Base-by-base conservation (phyloP, 345 rosid genomes). In the Dipteronia sinensis region DNA sequence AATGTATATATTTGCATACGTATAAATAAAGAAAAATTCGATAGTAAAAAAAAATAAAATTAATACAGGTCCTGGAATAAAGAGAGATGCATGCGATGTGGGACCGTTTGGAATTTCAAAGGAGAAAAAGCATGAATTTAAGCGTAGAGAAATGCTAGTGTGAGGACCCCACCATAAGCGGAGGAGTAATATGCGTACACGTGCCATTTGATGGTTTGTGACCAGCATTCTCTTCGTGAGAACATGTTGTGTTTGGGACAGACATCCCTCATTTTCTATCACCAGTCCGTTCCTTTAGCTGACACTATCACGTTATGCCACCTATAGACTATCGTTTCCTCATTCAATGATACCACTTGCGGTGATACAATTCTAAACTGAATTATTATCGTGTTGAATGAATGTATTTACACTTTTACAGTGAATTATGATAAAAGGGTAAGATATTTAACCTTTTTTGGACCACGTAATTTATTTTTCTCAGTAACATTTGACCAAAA, bases 221-320 rank as follows among this genome's bases (percentile, higher is more conserved):
- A 71, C 84, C 80, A 62, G 61, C 62, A 6, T 69, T 72, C 55
- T 31, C 65, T 9, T 17, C n/a, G n/a, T n/a, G n/a, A 46, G 72
- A 75, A 72, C 82, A 77, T 78, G 86, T 73, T 73, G 83, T 73
- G 84, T 71, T 76, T 53, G 67, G 81, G 80, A 81, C 82, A 40
- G 77, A 73, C 74, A 62, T n/a, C 65, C n/a, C 6, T 15, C 11
- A 13, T 3, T 13, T 38, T 16, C 3, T 7, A 17, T 71, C 49
- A 44, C 71, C 67, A 63, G 61, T 80, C 83, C 84, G 65, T 69
- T 73, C 29, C 47, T 82, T 76, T 74, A n/a, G 82, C 79, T 70
- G 79, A 82, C 82, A 70, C 59, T 1, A 44, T 56, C 79, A 70
- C 71, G 76, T 78, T 61, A 25, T 76, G 58, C 22, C 78, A 73